phyloP scores from a whole-genome alignment of 1,284 basidiomycete genomes.

The Malassezia restricta region DNA sequence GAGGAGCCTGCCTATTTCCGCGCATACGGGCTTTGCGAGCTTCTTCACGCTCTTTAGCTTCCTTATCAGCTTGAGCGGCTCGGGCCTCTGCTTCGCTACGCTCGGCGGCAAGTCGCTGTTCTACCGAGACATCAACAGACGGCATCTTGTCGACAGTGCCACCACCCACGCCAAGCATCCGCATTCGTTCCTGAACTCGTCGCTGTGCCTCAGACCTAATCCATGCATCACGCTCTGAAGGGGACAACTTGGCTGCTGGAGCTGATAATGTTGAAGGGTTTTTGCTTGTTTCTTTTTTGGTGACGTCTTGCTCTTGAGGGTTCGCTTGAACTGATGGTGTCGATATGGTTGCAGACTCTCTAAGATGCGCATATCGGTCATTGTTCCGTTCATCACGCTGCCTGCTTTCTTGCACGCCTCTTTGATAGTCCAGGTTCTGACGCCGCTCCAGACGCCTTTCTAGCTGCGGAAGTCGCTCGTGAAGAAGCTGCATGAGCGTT shows the following conservation, averaged over 20 bases:
- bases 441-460: conserved; percentile 71
- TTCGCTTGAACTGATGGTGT: conserved; percentile 12
- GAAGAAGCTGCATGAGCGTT: conserved; percentile 72
- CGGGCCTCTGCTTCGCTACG: conserved; percentile 37
- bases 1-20: conserved; percentile 22
- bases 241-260: conserved; percentile 57
- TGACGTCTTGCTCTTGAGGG: not conserved
- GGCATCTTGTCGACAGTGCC: conserved; percentile 41
- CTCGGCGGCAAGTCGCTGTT: conserved; percentile 37
- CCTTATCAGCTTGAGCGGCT: conserved; percentile 39
- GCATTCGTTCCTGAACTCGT: conserved; percentile 73
- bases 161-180: conserved; percentile 61
- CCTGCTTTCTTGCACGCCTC: conserved; percentile 48
- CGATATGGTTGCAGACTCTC: conserved; percentile 6
- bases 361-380: conserved; percentile 49
- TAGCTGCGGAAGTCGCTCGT: conserved; percentile 80
- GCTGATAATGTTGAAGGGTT: not conserved
- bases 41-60: conserved; percentile 41
- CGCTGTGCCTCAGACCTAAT: conserved; percentile 71
- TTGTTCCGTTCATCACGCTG: conserved; percentile 79
- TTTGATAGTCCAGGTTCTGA: conserved; percentile 64
- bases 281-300: conserved; percentile 3
- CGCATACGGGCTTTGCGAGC: conserved; percentile 37
- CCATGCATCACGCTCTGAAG: conserved; percentile 69
- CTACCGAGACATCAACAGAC: conserved; percentile 32